Percentiles rank a stretch among this genome's conserved stretches.
These are phyloP conservation scores for Viridothelium virens DNA, from an alignment of 495 filamentous ascomycete species.

Conservation along the genomic window DNA sequence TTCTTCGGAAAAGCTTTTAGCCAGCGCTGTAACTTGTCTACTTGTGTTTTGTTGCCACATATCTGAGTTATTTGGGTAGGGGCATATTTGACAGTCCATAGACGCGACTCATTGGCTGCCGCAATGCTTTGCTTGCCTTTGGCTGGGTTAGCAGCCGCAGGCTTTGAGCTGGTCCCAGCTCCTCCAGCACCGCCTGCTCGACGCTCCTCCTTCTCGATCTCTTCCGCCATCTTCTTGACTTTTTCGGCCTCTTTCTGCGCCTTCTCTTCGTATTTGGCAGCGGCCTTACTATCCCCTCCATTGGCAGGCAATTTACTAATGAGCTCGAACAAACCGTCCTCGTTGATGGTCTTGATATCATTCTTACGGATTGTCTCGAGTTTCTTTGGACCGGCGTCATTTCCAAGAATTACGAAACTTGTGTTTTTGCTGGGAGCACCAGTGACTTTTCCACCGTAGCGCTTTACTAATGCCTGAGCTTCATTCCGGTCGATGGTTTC, in stretches of 20 bases:
- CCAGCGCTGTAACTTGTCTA: slow-evolving; percentile 86
- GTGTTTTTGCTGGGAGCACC: slow-evolving; percentile 83
- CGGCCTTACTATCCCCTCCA: slow-evolving; percentile 81
- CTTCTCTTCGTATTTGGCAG: slow-evolving; percentile 73
- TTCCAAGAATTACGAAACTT: slow-evolving; percentile 83
- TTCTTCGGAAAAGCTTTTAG: slow-evolving; percentile 70
- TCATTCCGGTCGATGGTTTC: slow-evolving; percentile 74
- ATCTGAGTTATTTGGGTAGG: slow-evolving; percentile 77
- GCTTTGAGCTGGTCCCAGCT: slow-evolving; percentile 23
- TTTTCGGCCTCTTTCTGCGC: slow-evolving; percentile 67
- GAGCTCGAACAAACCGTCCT: slow-evolving; percentile 82
- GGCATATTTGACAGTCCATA: slow-evolving; percentile 97
- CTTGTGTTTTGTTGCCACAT: slow-evolving; percentile 85
- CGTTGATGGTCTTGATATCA: slow-evolving; percentile 82
- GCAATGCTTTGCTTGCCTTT: slow-evolving; percentile 13
- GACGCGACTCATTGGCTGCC: slow-evolving; percentile 46
- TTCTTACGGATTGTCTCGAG: slow-evolving; percentile 72
- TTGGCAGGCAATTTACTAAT: slow-evolving; percentile 76
- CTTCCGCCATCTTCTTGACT: slow-evolving; percentile 62
- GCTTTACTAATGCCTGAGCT: slow-evolving; percentile 78
- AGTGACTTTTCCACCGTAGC: slow-evolving; percentile 86
- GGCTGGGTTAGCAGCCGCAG: slow-evolving; percentile 15
- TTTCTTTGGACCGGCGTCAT: slow-evolving; percentile 89
- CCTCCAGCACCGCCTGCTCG: slow-evolving; percentile 19
- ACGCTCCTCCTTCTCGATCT: slow-evolving; percentile 63